Percentiles rank a stretch among this genome's conserved stretches.
These are phyloP conservation scores for Hypoxylon perforatum DNA, from an alignment of 495 filamentous ascomycete species.

Conservation along the genomic window DNA sequence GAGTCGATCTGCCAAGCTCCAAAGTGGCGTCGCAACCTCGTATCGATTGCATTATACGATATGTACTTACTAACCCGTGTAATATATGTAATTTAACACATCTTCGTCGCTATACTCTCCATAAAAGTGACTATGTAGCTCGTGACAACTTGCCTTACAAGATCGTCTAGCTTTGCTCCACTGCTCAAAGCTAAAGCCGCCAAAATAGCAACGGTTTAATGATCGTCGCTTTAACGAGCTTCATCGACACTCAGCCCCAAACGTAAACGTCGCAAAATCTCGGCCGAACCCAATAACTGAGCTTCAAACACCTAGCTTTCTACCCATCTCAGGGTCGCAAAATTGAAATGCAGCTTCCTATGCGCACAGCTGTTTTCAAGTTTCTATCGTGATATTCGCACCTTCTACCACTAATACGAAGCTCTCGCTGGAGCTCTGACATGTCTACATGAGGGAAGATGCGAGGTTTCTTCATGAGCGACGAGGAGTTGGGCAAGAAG, in stretches of 20 bases:
- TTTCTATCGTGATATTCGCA: slow-evolving; percentile 29
- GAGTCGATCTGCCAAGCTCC: slow-evolving; percentile 34
- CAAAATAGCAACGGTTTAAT: not conserved
- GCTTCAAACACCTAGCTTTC: not conserved
- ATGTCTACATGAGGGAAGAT: slow-evolving; percentile 50
- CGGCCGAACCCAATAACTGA: not conserved
- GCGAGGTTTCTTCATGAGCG: slow-evolving; percentile 53
- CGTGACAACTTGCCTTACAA: slow-evolving; percentile 4
- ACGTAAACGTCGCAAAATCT: slow-evolving; percentile 16
- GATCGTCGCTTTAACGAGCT: slow-evolving; percentile 35
- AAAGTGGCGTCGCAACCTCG: not conserved
- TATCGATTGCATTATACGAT: not conserved
- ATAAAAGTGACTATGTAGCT: slow-evolving; percentile 7
- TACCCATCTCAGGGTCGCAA: slow-evolving; percentile 5
- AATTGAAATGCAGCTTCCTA: slow-evolving; percentile 35
- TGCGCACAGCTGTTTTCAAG: slow-evolving; percentile 1
- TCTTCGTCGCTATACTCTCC: slow-evolving; percentile 31
- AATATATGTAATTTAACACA: slow-evolving; percentile 39
- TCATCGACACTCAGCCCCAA: slow-evolving; percentile 37
- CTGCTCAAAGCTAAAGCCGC: slow-evolving; percentile 22
- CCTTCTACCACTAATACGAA: not conserved
- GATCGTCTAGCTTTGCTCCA: not conserved
- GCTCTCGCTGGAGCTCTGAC: slow-evolving; percentile 28
- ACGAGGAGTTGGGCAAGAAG: slow-evolving; percentile 61
- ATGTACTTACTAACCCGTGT: slow-evolving; percentile 9